These are phyloP conservation scores for Acrocalymma vagum DNA, from an alignment of 2,329 filamentous ascomycete species.

Conservation along the genomic window DNA sequence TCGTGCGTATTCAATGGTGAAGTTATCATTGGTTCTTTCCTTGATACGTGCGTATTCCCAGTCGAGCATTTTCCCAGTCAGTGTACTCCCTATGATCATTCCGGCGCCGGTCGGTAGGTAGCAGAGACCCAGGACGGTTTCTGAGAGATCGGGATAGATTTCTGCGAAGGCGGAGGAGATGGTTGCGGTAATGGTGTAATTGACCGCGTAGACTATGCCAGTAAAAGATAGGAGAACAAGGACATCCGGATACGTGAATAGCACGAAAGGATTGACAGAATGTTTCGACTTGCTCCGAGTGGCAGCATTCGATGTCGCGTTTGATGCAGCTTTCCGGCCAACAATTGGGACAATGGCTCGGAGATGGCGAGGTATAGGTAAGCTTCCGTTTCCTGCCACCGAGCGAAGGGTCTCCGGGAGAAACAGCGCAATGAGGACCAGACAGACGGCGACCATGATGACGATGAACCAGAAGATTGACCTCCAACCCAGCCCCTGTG, in stretches of 20 bases:
- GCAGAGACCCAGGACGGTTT: conserved; percentile 38
- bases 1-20: conserved; percentile 37
- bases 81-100: conserved; percentile 61
- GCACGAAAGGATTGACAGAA: conserved; percentile 35
- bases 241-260: conserved; percentile 38
- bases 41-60: conserved; percentile 57
- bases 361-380: conserved; percentile 29
- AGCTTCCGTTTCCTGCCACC: conserved; percentile 50
- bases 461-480: conserved; percentile 50
- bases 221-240: conserved; percentile 55
- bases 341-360: conserved; percentile 31
- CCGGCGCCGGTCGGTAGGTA: conserved; percentile 66
- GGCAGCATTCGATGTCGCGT: conserved; percentile 13
- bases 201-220: conserved; percentile 37
- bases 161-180: conserved; percentile 35
- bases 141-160: conserved; percentile 32
- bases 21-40: conserved; percentile 21
- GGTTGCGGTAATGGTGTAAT: conserved; percentile 41
- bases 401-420: conserved; percentile 53
- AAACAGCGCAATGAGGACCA: conserved; percentile 45
- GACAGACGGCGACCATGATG: conserved; percentile 49
- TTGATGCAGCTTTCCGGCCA: conserved; percentile 26
- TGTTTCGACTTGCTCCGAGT: conserved; percentile 24
- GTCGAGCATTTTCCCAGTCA: conserved; percentile 63
- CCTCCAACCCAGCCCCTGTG: conserved; percentile 45